These are phyloP conservation scores for Aureobasidium lini DNA, from an alignment of 2,329 filamentous ascomycete species.

Conservation along the genomic window DNA sequence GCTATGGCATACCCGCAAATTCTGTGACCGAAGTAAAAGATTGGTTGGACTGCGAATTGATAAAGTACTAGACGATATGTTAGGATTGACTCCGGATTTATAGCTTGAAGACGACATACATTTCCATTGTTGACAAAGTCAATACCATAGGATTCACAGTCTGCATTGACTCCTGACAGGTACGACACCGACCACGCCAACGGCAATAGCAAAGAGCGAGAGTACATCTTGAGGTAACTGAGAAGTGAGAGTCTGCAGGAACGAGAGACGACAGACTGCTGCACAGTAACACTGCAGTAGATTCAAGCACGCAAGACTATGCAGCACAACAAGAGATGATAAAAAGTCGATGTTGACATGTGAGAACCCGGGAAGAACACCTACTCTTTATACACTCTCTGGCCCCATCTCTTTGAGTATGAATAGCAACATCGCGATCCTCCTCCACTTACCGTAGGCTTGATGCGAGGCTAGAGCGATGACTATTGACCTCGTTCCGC, in stretches of 20 bases:
- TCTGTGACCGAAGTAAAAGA: conserved; percentile 19
- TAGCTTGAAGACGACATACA: background rate
- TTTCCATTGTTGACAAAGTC: conserved; percentile 19
- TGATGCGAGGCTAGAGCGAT: background rate
- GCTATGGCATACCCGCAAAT: conserved; percentile 14
- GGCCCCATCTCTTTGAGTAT: background rate
- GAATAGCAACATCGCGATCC: background rate
- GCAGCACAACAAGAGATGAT: background rate
- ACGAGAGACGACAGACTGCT: conserved; percentile 4
- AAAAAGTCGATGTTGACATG: background rate
- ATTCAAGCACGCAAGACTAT: background rate
- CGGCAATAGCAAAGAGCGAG: conserved; percentile 8
- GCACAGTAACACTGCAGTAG: background rate
- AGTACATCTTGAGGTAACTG: conserved; percentile 2
- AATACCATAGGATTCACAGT: conserved; percentile 19
- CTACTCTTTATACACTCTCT: conserved; percentile 6
- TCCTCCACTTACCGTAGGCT: background rate
- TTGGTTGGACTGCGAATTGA: conserved; percentile 17
- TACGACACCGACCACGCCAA: conserved; percentile 1
- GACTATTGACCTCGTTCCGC: background rate
- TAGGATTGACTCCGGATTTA: background rate
- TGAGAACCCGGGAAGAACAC: background rate
- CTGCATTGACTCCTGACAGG: background rate
- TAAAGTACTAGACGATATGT: conserved; percentile 16
- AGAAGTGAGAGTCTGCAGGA: background rate